Evolutionary conservation across 257 asterid species (phyloP).

Genomic region (Anisodus acutangulus): DNA sequence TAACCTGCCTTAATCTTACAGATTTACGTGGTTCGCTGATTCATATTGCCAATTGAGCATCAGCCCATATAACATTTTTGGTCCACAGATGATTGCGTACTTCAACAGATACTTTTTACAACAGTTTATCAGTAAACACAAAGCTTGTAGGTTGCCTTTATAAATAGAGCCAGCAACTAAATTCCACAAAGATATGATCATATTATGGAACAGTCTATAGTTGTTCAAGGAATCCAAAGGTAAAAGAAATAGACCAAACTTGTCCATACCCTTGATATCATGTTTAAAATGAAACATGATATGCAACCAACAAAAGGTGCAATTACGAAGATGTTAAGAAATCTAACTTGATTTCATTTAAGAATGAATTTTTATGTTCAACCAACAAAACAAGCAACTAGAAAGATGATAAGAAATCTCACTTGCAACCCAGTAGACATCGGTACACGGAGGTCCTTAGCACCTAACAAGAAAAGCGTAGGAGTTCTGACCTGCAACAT

Average conservation of each 20-base stretch:
- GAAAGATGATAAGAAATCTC: constrained; percentile 33
- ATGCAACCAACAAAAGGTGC: background rate
- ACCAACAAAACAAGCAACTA: background rate
- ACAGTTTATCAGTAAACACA: background rate
- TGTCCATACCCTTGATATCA: background rate
- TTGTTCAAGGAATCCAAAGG: constrained; percentile 23
- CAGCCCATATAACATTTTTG: background rate
- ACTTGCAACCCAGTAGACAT: constrained; percentile 84
- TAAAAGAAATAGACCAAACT: background rate
- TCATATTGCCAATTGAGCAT: background rate
- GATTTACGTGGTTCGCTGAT: background rate
- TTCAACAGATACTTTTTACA: background rate
- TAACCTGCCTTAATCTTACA: background rate
- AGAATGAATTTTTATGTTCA: background rate
- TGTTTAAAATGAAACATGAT: background rate
- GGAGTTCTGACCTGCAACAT: constrained; percentile 88
- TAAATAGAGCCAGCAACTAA: background rate
- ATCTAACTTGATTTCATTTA: background rate
- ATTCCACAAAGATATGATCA: background rate
- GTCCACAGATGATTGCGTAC: background rate
- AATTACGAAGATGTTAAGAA: background rate
- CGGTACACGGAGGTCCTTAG: constrained; percentile 93
- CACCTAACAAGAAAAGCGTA: constrained; percentile 77
- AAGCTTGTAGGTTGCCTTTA: background rate
- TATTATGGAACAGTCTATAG: background rate